phyloP scores from a whole-genome alignment of 2,329 filamentous ascomycete genomes.

The Sordariomycetes sp. region DNA sequence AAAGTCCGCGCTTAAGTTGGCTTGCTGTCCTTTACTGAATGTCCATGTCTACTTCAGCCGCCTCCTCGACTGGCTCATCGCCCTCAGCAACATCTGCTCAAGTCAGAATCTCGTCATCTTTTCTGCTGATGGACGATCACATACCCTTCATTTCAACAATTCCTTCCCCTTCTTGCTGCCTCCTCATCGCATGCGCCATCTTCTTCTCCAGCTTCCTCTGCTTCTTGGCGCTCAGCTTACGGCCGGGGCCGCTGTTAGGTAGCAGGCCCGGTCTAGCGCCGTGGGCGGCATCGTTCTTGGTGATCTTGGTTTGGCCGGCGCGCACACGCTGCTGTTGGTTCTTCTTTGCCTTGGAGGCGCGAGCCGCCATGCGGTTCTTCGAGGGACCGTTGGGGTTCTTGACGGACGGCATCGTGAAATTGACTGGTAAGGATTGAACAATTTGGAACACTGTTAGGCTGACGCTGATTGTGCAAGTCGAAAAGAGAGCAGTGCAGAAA shows the following conservation, averaged over 20 bases:
- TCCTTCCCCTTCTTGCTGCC: conserved; percentile 40
- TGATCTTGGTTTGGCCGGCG: conserved; percentile 26
- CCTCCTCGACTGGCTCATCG: background rate
- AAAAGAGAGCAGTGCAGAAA: too few relatives aligned
- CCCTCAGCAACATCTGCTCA: background rate
- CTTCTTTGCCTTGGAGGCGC: conserved; percentile 34
- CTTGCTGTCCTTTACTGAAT: background rate
- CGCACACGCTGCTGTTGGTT: conserved; percentile 30
- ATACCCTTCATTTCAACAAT: conserved; percentile 40
- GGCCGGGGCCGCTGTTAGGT: conserved; percentile 45
- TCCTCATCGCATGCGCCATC: conserved; percentile 40
- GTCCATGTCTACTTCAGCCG: background rate
- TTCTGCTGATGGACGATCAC: conserved; percentile 4
- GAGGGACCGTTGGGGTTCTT: conserved; percentile 50
- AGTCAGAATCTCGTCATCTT: background rate
- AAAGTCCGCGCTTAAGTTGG: too few relatives aligned
- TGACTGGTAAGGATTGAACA: background rate
- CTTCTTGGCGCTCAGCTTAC: conserved; percentile 44
- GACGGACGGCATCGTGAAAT: conserved; percentile 42
- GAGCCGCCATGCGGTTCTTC: conserved; percentile 40
- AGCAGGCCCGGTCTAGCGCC: conserved; percentile 44
- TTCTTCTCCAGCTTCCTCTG: conserved; percentile 45
- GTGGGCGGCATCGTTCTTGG: conserved; percentile 32
- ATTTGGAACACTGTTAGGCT: background rate
- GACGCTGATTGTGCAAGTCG: background rate